Base-by-base conservation (phyloP, 805 yeast genomes). In the Yarrowia deformans region DNA sequence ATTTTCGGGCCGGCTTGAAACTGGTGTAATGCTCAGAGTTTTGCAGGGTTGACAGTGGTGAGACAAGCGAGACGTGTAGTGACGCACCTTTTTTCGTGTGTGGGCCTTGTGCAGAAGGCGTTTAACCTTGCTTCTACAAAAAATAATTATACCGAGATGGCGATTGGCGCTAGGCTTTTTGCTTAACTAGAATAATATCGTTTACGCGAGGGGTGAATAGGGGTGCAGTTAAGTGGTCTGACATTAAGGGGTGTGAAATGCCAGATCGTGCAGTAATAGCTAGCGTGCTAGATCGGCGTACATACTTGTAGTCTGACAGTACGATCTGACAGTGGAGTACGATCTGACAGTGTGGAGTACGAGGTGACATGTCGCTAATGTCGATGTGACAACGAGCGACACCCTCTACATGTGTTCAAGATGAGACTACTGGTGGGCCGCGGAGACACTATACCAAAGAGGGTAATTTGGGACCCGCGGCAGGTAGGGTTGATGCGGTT, bases 51-150 rank as follows among this genome's bases (percentile, higher is more conserved):
- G 19, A 9, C n/a, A 8, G 23, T 23, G 16, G 13, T 23, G 8
- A 56, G 48, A 56, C 63, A 56, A 56, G 48, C 48, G 63, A 56
- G 63, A 29, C 23, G 63, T 40, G 63, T 14, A 3, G 63, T 6
- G n/a, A 42, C 63, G 63, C 63, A 42, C 16, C 63, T 16, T 23
- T 40, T 32, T 56, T 56, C 63, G 63, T 40, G 63, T 39, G 32
- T 5, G 35, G 14, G 7, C 45, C 10, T 23, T 34, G 23, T 40
- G 34, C 45, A 29, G 23, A 39, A 40, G 32, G 48, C 63, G 63
- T 56, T 55, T 40, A 54, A 54, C 58, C 43, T 54, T 54, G 58
- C 29, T 3, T 43, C 6, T 6, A 5, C 19, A 49, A 10, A 49
- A 35, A 35, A 52, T 52, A 52, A 16, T 52, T 35, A 4, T 12